A percentile compares a stretch with the other conserved stretches of the same genome.
These are phyloP conservation scores for Adansonia madagascariensis DNA, from an alignment of 441 rosid species.

Conservation along the genomic window DNA sequence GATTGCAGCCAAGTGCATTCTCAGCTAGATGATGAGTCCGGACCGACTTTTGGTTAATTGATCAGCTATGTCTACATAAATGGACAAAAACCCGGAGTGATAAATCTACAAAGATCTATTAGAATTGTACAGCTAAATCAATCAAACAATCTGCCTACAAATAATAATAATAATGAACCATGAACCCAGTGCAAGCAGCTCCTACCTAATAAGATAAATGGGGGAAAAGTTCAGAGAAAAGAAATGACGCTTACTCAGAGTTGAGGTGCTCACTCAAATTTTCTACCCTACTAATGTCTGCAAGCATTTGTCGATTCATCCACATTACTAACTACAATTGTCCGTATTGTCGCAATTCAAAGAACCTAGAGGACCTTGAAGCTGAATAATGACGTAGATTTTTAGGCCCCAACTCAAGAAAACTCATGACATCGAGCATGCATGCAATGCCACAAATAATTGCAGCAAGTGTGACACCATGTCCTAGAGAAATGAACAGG, in stretches of 20 bases:
- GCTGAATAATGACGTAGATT: background rate
- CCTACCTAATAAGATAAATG: background rate
- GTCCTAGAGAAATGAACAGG: background rate
- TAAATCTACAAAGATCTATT: background rate
- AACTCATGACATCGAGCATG: background rate
- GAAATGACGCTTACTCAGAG: background rate
- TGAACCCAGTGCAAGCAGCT: background rate
- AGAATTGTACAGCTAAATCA: background rate
- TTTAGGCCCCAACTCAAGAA: background rate
- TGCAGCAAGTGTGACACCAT: background rate
- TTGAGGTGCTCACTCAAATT: constrained; percentile 3
- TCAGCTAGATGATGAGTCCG: background rate
- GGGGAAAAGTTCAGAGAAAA: background rate
- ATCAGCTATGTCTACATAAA: background rate
- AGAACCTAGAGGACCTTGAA: constrained; percentile 9
- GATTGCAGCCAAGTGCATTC: background rate
- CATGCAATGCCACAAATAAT: constrained; percentile 10
- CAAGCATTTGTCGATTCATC: background rate
- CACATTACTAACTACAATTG: background rate
- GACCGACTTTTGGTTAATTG: background rate
- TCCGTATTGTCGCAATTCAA: constrained; percentile 1
- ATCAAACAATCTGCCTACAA: background rate
- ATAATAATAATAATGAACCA: background rate
- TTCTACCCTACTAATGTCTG: background rate
- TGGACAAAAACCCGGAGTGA: background rate